These are phyloP conservation scores for Aspergillus panamensis DNA, from an alignment of 495 filamentous ascomycete genomes.

Conservation along the genomic window DNA sequence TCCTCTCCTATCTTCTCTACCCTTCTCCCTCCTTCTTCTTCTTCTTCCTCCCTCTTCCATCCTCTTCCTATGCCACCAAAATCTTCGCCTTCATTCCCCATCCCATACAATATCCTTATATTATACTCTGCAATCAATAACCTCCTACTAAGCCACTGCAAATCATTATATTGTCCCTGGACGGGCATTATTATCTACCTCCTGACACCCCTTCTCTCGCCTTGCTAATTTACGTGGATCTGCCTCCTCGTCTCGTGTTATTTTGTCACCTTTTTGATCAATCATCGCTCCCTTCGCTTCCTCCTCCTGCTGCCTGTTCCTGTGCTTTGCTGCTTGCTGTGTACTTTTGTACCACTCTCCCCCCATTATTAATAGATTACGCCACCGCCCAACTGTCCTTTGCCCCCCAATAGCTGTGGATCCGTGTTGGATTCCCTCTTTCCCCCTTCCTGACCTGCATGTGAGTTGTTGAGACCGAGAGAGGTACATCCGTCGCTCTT, in stretches of 20 bases:
- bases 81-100: neutral
- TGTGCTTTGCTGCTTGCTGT: conserved; percentile 14
- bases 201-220: neutral
- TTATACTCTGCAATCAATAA: neutral
- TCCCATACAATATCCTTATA: neutral
- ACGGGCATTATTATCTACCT: conserved; percentile 3
- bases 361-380: conserved; percentile 24
- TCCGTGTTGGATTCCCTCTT: conserved; percentile 11
- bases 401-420: conserved; percentile 17
- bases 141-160: neutral
- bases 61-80: neutral
- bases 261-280: neutral
- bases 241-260: neutral
- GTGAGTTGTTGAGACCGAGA: conserved; percentile 16
- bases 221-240: neutral
- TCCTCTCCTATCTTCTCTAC: conserved; percentile 3
- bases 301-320: neutral
- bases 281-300: neutral
- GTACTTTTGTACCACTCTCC: conserved; percentile 6
- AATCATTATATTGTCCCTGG: conserved; percentile 6
- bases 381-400: conserved; percentile 18
- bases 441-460: conserved; percentile 15
- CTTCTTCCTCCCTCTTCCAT: neutral
- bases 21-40: neutral
- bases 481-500: conserved; percentile 3